A percentile compares a stretch with the other conserved stretches of the same genome.
Evolutionary conservation across 179 eudicot genomes (phyloP).

Genomic region (Camellia oleifera): DNA sequence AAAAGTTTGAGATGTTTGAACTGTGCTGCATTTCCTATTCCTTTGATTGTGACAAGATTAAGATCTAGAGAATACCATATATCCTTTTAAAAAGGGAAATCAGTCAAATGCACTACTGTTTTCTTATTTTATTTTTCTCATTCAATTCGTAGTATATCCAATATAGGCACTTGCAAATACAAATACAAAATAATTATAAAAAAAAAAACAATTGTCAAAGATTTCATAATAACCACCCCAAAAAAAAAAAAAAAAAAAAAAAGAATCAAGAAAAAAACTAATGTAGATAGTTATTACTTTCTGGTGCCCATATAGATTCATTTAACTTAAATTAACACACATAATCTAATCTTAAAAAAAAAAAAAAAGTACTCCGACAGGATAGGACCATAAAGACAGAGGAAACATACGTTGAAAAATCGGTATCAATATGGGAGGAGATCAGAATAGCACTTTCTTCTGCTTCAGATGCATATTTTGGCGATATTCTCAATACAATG

Average conservation of each 20-base stretch:
- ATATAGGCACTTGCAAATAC: not conserved
- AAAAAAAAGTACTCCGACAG: not conserved
- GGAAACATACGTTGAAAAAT: conserved; percentile 65
- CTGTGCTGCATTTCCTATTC: not conserved
- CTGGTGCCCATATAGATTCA: not conserved
- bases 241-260: not conserved
- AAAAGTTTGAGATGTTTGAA: not conserved
- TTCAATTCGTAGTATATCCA: not conserved
- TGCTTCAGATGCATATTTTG: conserved; percentile 77
- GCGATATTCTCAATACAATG: conserved; percentile 67
- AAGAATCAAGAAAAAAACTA: not conserved
- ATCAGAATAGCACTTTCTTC: conserved; percentile 74
- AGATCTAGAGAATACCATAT: not conserved
- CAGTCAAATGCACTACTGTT: not conserved
- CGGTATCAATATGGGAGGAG: conserved; percentile 93
- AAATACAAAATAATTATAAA: no score
- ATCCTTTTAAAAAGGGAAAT: not conserved
- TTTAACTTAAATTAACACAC: not conserved
- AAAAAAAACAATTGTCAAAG: not conserved
- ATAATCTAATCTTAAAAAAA: conserved; percentile 4
- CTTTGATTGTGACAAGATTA: not conserved
- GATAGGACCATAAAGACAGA: not conserved
- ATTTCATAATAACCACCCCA: no score
- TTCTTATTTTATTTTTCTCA: not conserved
- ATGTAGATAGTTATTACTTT: not conserved